These are phyloP conservation scores for Gamarada debralockiae DNA, from an alignment of 495 filamentous ascomycete genomes.

Conservation along the genomic window DNA sequence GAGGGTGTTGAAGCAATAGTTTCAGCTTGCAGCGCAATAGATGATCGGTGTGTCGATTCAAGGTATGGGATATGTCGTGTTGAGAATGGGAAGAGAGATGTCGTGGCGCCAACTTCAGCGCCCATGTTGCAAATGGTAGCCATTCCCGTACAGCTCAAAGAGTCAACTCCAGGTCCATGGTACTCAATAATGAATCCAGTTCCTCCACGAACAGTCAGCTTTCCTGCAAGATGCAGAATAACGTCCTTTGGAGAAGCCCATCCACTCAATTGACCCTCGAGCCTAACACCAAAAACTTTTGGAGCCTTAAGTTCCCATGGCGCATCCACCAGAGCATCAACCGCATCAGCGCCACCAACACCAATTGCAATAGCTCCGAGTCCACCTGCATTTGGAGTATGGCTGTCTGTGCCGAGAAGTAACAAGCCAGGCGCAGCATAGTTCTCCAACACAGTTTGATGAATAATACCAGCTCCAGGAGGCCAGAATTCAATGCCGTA, in stretches of 20 bases:
- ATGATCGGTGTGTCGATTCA: slow-evolving; percentile 71
- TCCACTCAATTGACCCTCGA: slow-evolving; percentile 78
- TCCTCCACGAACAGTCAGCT: slow-evolving; percentile 88
- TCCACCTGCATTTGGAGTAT: slow-evolving; percentile 94
- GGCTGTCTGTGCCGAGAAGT: slow-evolving; percentile 99
- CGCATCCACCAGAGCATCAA: slow-evolving; percentile 92
- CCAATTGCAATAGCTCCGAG: slow-evolving; percentile 93
- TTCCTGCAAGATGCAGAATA: slow-evolving; percentile 83
- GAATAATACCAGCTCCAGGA: slow-evolving; percentile 97
- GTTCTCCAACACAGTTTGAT: slow-evolving; percentile 97
- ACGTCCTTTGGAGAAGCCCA: slow-evolving; percentile 96
- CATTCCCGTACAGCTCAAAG: slow-evolving; percentile 89
- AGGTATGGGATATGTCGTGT: slow-evolving; percentile 71
- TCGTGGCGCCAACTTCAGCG: slow-evolving; percentile 93
- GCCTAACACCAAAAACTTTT: slow-evolving; percentile 77
- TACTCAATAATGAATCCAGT: slow-evolving; percentile 97
- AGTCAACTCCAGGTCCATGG: slow-evolving; percentile 80
- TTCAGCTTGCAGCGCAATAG: slow-evolving; percentile 61
- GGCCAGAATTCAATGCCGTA: slow-evolving; percentile 99
- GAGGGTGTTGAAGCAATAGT: slow-evolving; percentile 43
- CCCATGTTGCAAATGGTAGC: slow-evolving; percentile 84
- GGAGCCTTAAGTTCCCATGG: slow-evolving; percentile 98
- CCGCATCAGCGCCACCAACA: slow-evolving; percentile 95
- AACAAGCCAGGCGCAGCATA: slow-evolving; percentile 96
- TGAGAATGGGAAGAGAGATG: slow-evolving; percentile 80